A percentile compares a stretch with the other conserved stretches of the same genome.
Evolutionary conservation across 371 early-diverging fungal genomes (phyloP).

Genomic region (Mucor circinelloides): DNA sequence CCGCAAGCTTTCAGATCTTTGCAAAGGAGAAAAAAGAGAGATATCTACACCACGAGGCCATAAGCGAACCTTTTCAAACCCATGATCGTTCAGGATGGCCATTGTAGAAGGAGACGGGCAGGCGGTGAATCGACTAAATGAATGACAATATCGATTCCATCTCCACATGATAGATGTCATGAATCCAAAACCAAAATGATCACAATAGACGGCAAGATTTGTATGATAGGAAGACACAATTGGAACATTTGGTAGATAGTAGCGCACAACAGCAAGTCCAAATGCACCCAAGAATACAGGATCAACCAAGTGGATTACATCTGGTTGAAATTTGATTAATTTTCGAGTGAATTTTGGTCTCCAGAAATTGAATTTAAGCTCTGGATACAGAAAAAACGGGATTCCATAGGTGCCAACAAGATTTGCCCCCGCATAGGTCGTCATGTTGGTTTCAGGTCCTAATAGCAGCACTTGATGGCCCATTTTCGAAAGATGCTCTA

Average conservation of each 20-base stretch:
- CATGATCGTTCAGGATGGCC: conserved; percentile 29
- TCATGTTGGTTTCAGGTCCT: conserved; percentile 47
- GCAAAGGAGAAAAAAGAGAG: conserved; percentile 32
- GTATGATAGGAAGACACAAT: conserved; percentile 57
- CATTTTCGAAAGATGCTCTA: conserved; percentile 39
- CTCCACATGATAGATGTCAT: conserved; percentile 48
- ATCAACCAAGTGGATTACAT: conserved; percentile 54
- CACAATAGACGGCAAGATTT: conserved; percentile 48
- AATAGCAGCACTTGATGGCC: conserved; percentile 43
- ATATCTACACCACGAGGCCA: conserved; percentile 56
- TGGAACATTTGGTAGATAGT: conserved; percentile 30
- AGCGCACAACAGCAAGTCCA: conserved; percentile 27
- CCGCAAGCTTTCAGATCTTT: conserved; percentile 29
- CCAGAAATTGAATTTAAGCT: conserved; percentile 53
- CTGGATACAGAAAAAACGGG: conserved; percentile 52
- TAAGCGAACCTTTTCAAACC: conserved; percentile 35
- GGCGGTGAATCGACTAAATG: conserved; percentile 33
- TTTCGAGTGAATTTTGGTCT: conserved; percentile 38
- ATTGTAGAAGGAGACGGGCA: conserved; percentile 49
- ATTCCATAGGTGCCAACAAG: conserved; percentile 49
- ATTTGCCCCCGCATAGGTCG: conserved; percentile 42
- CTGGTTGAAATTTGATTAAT: conserved; percentile 44
- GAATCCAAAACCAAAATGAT: conserved; percentile 48
- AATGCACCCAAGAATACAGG: conserved; percentile 51
- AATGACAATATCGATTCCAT: conserved; percentile 53